Evolutionary conservation across 2,329 filamentous ascomycete genomes (phyloP).

Genomic region (Periconia digitata): DNA sequence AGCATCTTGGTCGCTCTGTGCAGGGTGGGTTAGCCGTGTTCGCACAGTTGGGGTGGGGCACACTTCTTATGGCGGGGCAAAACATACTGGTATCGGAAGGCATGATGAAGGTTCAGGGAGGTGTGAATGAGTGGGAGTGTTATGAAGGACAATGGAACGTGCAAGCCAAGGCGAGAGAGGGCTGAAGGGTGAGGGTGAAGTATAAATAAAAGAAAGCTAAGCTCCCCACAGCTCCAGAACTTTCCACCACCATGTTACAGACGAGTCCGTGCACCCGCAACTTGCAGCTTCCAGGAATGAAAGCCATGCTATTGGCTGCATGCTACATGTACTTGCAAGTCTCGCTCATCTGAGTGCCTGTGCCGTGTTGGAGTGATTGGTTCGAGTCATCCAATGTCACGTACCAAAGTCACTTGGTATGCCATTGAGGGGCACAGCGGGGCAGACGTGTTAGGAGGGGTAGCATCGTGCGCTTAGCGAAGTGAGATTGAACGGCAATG

Average conservation of each 20-base stretch:
- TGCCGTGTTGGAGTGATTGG: no score
- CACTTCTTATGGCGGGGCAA: not conserved
- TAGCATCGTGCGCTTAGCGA: not conserved
- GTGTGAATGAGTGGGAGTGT: not conserved
- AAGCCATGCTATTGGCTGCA: not conserved
- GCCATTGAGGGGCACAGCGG: constrained; percentile 31
- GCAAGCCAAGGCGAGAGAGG: not conserved
- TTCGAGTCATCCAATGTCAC: no score
- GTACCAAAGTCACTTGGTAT: not conserved
- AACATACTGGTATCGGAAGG: not conserved
- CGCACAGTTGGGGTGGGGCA: no score
- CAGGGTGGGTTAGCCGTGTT: constrained; percentile 15
- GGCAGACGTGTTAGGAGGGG: constrained; percentile 8
- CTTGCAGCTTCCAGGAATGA: not conserved
- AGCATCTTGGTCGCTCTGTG: constrained; percentile 74
- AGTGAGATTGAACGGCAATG: not conserved
- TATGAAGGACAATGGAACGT: not conserved
- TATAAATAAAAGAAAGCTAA: constrained; percentile 1
- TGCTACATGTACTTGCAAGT: not conserved
- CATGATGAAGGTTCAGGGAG: not conserved
- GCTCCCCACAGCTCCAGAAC: constrained; percentile 32
- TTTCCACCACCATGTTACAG: constrained; percentile 23
- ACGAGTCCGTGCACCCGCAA: constrained; percentile 8
- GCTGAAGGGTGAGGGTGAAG: not conserved
- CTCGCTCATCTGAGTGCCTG: no score